Evolutionary conservation across 768 basidiomycete species (phyloP).

Genomic region (Tremella mesenterica): DNA sequence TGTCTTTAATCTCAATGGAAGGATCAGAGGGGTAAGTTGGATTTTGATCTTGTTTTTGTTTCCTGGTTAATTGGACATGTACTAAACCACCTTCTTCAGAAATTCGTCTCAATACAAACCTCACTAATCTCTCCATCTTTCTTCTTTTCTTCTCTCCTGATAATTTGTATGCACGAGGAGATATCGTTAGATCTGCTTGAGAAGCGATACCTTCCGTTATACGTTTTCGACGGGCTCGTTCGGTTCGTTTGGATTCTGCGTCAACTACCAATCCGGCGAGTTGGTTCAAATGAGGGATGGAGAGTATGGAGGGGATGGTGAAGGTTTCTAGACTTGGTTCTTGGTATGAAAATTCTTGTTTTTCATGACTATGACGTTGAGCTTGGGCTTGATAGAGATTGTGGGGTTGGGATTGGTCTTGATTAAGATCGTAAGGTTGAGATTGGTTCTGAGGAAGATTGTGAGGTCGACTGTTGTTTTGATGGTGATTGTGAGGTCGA

Average conservation of each 20-base stretch:
- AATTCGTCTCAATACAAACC: slow-evolving; percentile 21
- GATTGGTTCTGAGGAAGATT: background rate
- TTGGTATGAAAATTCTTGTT: too few species aligned
- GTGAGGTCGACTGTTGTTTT: background rate
- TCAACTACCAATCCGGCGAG: slow-evolving; percentile 27
- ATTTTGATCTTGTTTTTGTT: too few species aligned
- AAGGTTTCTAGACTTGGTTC: too few species aligned
- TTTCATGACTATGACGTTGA: too few species aligned
- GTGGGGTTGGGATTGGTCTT: too few species aligned
- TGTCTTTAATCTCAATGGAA: too few species aligned
- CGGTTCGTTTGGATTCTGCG: slow-evolving; percentile 17
- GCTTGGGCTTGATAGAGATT: too few species aligned
- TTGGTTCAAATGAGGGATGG: slow-evolving; percentile 13
- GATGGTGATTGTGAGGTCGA: too few species aligned
- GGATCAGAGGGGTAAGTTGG: too few species aligned
- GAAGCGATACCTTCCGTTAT: slow-evolving; percentile 19
- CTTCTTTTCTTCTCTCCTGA: slow-evolving; percentile 1
- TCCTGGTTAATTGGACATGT: too few species aligned
- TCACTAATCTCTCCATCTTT: slow-evolving; percentile 15
- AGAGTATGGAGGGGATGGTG: slow-evolving; percentile 16
- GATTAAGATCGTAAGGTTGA: background rate
- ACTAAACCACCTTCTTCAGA: slow-evolving; percentile 30
- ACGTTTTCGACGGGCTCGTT: slow-evolving; percentile 18
- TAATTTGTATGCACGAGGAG: slow-evolving; percentile 8
- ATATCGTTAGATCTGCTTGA: slow-evolving; percentile 14